Percentiles rank a stretch among this genome's conserved stretches.
These are phyloP conservation scores for Cylindrotheca closterium DNA, from an alignment of 108 stramenopile species.

Conservation along the genomic window DNA sequence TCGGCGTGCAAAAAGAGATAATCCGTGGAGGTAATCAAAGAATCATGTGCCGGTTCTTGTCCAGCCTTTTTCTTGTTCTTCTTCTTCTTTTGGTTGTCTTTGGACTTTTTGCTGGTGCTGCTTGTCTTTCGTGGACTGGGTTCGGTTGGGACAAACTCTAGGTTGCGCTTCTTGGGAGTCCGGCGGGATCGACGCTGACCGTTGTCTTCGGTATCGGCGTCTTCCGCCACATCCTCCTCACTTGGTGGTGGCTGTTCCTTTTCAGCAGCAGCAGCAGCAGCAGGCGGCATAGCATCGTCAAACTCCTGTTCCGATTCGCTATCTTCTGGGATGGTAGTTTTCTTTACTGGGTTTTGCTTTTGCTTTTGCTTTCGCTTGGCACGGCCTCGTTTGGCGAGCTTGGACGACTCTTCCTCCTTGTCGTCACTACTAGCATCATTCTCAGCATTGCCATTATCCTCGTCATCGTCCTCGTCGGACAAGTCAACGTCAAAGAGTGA, in stretches of 20 bases:
- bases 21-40: slow-evolving; percentile 15
- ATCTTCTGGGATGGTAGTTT: not conserved
- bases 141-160: not conserved
- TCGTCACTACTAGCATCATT: not conserved
- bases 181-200: not conserved
- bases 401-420: slow-evolving; percentile 6
- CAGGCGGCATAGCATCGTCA: not conserved
- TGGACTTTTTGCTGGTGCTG: not conserved
- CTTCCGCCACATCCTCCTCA: not conserved
- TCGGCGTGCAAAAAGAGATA: slow-evolving; percentile 33
- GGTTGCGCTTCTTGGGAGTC: not conserved
- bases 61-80: not conserved
- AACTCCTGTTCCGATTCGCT: not conserved
- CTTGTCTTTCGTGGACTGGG: not conserved
- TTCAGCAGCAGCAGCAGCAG: not conserved
- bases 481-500: not conserved
- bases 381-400: not conserved
- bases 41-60: slow-evolving; percentile 2
- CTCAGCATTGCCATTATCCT: slow-evolving; percentile 6
- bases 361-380: slow-evolving; percentile 2
- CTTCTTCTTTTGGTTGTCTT: not conserved
- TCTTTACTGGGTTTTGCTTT: not conserved
- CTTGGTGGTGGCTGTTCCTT: not conserved
- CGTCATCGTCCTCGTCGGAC: not conserved
- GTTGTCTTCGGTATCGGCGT: too few species aligned